Evolutionary conservation across 805 yeast genomes (phyloP), one percentile per base, ranked within the genome.

Genomic region (Candida corydali): DNA sequence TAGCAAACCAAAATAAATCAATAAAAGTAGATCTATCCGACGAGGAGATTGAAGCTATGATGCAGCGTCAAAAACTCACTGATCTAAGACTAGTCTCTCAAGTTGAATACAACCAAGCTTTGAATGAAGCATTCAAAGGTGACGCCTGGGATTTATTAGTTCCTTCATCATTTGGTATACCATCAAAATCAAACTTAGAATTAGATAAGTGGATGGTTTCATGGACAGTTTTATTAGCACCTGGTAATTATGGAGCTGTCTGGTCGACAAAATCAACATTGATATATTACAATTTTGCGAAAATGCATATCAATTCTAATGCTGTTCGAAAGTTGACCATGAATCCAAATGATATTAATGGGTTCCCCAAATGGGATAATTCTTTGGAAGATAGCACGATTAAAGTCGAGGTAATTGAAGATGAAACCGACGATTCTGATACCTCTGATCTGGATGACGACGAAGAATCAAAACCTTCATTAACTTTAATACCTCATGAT

Each of bases 151-250:
- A 73, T 37, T 52, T 78, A 15, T 54, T 81, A 26, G 63, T 75
- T 0, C 86, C 86, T 0, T 62, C 78, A 2, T 61, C 75, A 1
- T 75, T 80, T 52, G 88, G 88, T 0, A 66, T 81, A 8, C 86
- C 86, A 0, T 80, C 83, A 51, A 75, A 73, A 45, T 71, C 80
- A 5, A 81, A 81, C 50, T 55, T 81, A 39, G 85, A 80, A 40
- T 57, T 81, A 25, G 88, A 81, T 49, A 78, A 74, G 54, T 81
- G 88, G 88, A 81, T 81, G 86, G 85, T 81, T 4, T 80, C 81
- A 15, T 81, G 88, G 88, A 78, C 88, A 0, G 84, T 82, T 8
- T 55, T 80, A 27, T 57, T 81, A 15, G 75, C 83, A 3, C 83
- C 85, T 1, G 69, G 76, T 32, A 69, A 69, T 34, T 75, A 78